Evolutionary conservation across 345 rosid species (phyloP), one percentile per base, ranked within the genome.

Genomic region (Clausena lansium): DNA sequence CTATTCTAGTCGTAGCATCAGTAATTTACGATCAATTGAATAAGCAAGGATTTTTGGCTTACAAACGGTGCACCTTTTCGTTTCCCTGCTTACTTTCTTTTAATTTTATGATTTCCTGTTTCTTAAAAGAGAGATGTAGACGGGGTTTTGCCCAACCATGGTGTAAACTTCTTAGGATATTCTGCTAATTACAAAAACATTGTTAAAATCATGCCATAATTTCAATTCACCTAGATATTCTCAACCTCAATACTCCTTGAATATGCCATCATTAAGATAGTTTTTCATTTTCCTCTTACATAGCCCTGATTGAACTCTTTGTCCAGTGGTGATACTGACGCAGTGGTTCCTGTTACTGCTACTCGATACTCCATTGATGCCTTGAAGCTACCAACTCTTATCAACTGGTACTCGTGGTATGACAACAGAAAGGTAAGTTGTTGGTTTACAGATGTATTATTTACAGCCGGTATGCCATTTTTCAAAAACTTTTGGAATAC

Each of bases 361-460:
- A 93, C 94, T 64, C 93, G 98, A 76, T 84, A 91, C 84, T 93
- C 99, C 47, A 88, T 95, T 61, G 89, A 92, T 74, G 97, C 98
- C 17, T 82, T 95, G 74, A 92, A 89, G 81, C 69, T 95, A 63
- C 89, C 82, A 33, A 95, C 91, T 5, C 69, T 89, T 47, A 85
- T 82, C 80, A 92, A 92, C 83, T 95, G 99, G 98, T 83, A 86
- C 77, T 90, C 98, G 1, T 95, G 99, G 99, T 91, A 92, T 32
- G 96, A 87, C 77, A 82, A 79, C 6, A 82, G 89, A 58, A 87
- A 83, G 96, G 96, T 86, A 54, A 73, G 86, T 45, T 24, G 20
- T 57, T 19, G 41, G 11, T 52, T 24, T 60, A 4, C 5, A 14
- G 7, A 50, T 17, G 13, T 69, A 19, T 38, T 38, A 20, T 52